Evolutionary conservation across 306 rosid genomes (phyloP), one percentile per base, ranked within the genome.

Genomic region (Cicer bijugum): DNA sequence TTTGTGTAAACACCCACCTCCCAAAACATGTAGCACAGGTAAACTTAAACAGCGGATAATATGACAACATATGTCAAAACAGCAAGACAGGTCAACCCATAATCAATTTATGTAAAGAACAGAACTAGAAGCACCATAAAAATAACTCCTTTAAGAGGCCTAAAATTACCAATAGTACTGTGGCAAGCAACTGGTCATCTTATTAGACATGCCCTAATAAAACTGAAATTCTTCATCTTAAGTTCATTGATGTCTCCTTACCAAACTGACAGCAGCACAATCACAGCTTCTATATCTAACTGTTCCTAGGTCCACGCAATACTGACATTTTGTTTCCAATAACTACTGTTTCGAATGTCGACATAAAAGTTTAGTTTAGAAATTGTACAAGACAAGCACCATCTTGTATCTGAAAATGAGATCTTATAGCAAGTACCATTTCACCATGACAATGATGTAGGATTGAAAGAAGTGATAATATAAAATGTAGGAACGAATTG

Each of bases 201-300:
- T n/a, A 62, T 19, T 10, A 20, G 37, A 55, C 17, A 59, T 53
- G 15, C 44, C 48, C 50, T 28, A 43, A 39, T 20, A 14, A 69
- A 69, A 62, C 38, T 37, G 10, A 75, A 62, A 35, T 7, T 50
- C 9, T 39, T 37, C 17, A 43, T 75, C 35, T 37, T 9, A 17
- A 19, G 55, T 40, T 37, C 65, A 39, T 35, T 52, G 67, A 58
- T 45, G 46, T 45, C 64, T 53, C 69, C 64, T 59, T 19, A 33
- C 50, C 71, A 45, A 15, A 38, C 6, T 40, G 66, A 58, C 48
- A 28, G 7, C 52, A 74, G 53, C 33, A 75, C 35, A 75, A 51
- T 52, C 67, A 75, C 39, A 53, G 19, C 12, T 9, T 69, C 77
- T 65, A 56, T 42, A 57, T 77, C 65, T 16, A 60, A 45, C 14